phyloP scores from a whole-genome alignment of 192 early-diverging fungal species.

The Haplosporangium gracile region DNA sequence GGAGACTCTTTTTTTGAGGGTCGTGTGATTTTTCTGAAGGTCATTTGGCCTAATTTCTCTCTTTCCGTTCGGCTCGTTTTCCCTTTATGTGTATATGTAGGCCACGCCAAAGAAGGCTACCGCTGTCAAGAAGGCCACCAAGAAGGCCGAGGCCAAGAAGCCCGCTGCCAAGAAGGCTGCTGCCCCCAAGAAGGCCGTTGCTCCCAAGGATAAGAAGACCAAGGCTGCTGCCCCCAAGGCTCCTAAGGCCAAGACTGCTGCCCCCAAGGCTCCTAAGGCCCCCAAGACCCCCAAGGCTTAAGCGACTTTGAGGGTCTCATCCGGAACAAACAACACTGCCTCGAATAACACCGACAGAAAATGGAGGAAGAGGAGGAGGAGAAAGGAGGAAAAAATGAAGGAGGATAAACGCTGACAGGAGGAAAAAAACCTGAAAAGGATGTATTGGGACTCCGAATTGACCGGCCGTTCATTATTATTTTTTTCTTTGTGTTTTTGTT shows the following conservation, averaged over 20 bases:
- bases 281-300: conserved; percentile 35
- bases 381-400: conserved; percentile 1
- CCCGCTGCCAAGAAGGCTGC: conserved; percentile 61
- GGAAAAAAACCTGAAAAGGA: conserved; percentile 17
- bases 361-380: not conserved
- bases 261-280: conserved; percentile 53
- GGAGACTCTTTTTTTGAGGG: not conserved
- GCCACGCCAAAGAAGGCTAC: conserved; percentile 63
- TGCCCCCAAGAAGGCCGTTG: conserved; percentile 64
- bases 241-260: conserved; percentile 56
- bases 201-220: conserved; percentile 54
- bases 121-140: conserved; percentile 58
- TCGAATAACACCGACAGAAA: not conserved
- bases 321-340: not conserved
- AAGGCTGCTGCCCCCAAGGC: conserved; percentile 61
- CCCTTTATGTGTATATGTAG: conserved; percentile 12
- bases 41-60: conserved; percentile 7
- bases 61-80: not conserved
- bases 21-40: conserved; percentile 18
- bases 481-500: conserved; percentile 23
- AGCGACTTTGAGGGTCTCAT: not conserved
- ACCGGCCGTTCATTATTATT: conserved; percentile 18
- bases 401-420: not conserved
- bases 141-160: conserved; percentile 68
- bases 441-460: conserved; percentile 11